Evolutionary conservation across 176 grass and related monocot species (phyloP), one percentile per base, ranked within the genome.

Genomic region (Alloteropsis semialata): DNA sequence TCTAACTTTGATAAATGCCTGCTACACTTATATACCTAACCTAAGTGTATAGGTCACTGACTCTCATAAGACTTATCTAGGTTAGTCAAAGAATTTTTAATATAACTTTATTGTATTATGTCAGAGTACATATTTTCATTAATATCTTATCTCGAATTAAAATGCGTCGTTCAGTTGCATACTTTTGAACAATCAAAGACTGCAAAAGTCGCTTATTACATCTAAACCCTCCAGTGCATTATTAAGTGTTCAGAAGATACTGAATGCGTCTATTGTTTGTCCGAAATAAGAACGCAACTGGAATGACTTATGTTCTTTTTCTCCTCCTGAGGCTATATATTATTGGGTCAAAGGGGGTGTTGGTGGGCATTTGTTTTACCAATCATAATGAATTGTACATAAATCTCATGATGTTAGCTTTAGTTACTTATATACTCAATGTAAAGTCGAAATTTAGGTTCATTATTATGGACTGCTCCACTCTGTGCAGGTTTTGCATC

Each of bases 401-500:
- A 50, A 54, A 77, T 44, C 43, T 64, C 34, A 33, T 0, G 5
- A 44, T 81, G 45, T 25, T 11, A 81, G 21, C 28, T 56, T 68
- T 21, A 42, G 12, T 66, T 48, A 18, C 2, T 66, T 14, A 17
- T 25, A 18, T 72, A 0, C 16, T 34, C n/a, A 67, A 41, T 39
- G 48, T n/a, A 63, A 64, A 64, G n/a, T 14, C 29, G 10, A 81
- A 49, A 70, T 87, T 18, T 71, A 29, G 27, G 38, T 62, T 87
- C 33, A 65, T 75, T 2, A 9, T 70, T 53, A 39, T 84, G 39
- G 46, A 54, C 36, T 72, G 36, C 43, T 80, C n/a, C 73, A 29
- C 60, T 75, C 5, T 28, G 27, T 69, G 80, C 60, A 99, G 93
- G 91, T 99, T 85, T 89, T 96, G 65, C 97, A 94, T 80, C 91